Evolutionary conservation across 768 basidiomycete species (phyloP).

Genomic region (Naganishia vishniacii): DNA sequence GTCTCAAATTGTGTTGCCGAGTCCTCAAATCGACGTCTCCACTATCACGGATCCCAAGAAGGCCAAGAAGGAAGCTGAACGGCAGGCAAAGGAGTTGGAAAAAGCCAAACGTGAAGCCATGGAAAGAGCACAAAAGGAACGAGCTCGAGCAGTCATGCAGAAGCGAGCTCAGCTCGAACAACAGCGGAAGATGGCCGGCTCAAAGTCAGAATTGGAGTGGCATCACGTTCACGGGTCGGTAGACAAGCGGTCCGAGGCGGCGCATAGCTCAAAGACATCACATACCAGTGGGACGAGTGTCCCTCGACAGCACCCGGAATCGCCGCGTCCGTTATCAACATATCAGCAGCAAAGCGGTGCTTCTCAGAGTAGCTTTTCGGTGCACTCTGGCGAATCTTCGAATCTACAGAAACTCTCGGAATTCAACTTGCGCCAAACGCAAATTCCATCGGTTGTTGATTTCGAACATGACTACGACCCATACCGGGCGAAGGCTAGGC

Average conservation of each 20-base stretch:
- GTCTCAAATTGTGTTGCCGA: neutral
- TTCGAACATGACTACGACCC: slow-evolving; percentile 16
- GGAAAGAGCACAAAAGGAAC: slow-evolving; percentile 71
- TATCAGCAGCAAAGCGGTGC: slow-evolving; percentile 17
- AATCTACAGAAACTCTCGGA: slow-evolving; percentile 19
- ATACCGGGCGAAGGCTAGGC: slow-evolving; percentile 46
- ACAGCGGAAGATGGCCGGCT: slow-evolving; percentile 31
- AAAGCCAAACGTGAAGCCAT: slow-evolving; percentile 71
- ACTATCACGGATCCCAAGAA: slow-evolving; percentile 48
- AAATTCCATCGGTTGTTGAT: slow-evolving; percentile 18
- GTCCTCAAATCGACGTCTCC: slow-evolving; percentile 9
- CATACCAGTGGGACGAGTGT: slow-evolving; percentile 16
- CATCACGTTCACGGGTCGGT: slow-evolving; percentile 16
- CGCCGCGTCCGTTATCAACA: slow-evolving; percentile 20
- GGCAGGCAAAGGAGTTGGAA: slow-evolving; percentile 79
- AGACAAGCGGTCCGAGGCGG: slow-evolving; percentile 19
- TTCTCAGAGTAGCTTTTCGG: slow-evolving; percentile 4
- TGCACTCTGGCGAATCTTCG: slow-evolving; percentile 15
- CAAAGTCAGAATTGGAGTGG: slow-evolving; percentile 33
- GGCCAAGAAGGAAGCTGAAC: slow-evolving; percentile 52
- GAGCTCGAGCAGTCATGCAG: slow-evolving; percentile 85
- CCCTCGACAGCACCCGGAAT: slow-evolving; percentile 3
- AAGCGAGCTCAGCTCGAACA: slow-evolving; percentile 74
- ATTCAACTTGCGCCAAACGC: slow-evolving; percentile 25
- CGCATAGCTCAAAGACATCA: slow-evolving; percentile 7